phyloP scores from a whole-genome alignment of 2,329 filamentous ascomycete genomes.

The Achaetomium macrosporum region DNA sequence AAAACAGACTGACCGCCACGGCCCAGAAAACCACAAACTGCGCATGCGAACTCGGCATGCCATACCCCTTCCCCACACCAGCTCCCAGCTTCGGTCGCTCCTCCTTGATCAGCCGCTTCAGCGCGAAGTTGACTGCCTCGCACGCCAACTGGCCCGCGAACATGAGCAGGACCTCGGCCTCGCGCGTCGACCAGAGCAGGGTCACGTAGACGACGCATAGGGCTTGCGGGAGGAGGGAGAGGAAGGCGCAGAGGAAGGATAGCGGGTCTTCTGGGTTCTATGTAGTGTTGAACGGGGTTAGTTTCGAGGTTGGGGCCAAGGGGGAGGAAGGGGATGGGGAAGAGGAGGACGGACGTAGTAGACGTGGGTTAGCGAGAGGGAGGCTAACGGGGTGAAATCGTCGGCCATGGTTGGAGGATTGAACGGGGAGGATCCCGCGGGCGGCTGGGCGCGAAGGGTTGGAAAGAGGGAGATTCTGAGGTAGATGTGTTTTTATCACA shows the following conservation, averaged over 20 bases:
- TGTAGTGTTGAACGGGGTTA: constrained; percentile 2
- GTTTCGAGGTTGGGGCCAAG: background rate
- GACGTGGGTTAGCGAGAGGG: constrained; percentile 89
- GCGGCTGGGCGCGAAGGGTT: background rate
- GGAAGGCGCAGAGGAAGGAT: constrained; percentile 86
- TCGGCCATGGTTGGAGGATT: constrained; percentile 31
- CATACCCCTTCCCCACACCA: constrained; percentile 77
- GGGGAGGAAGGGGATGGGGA: background rate
- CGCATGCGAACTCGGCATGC: constrained; percentile 91
- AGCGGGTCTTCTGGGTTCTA: constrained; percentile 83
- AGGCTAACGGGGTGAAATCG: constrained; percentile 61
- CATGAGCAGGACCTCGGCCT: constrained; percentile 83
- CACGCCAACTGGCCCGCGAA: constrained; percentile 88
- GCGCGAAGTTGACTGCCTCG: constrained; percentile 80
- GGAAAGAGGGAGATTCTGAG: too few species aligned
- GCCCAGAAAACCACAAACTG: constrained; percentile 94
- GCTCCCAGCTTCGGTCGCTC: constrained; percentile 66
- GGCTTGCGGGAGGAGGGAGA: constrained; percentile 87
- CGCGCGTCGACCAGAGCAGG: constrained; percentile 83
- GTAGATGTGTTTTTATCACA: background rate
- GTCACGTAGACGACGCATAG: constrained; percentile 87
- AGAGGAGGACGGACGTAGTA: constrained; percentile 71
- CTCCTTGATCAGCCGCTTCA: constrained; percentile 90
- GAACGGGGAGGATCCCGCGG: too few species aligned
- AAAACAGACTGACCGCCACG: constrained; percentile 74